A percentile compares a stretch with the other conserved stretches of the same genome.
phyloP scores from a whole-genome alignment of 345 rosid genomes.

The Alliaria petiolata region DNA sequence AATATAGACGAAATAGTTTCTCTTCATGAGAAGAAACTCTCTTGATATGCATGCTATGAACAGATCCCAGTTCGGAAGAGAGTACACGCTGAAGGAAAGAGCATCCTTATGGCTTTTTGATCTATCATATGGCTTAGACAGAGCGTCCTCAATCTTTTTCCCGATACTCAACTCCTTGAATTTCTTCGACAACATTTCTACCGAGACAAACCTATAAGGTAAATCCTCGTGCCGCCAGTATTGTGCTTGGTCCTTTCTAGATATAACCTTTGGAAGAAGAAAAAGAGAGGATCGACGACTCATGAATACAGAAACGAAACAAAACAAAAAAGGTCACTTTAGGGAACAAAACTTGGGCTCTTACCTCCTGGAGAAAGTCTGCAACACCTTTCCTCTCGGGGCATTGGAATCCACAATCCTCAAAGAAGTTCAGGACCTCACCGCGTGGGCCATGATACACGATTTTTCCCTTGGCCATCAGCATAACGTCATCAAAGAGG shows the following conservation, averaged over 20 bases:
- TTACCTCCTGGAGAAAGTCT: constrained; percentile 83
- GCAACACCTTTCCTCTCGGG: constrained; percentile 82
- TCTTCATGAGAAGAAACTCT: constrained; percentile 83
- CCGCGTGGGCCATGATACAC: constrained; percentile 78
- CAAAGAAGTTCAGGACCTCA: constrained; percentile 57
- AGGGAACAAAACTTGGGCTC: not conserved
- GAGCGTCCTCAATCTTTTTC: constrained; percentile 54
- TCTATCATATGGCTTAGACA: constrained; percentile 67
- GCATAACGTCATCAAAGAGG: constrained; percentile 72
- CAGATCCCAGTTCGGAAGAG: constrained; percentile 56
- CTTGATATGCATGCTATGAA: constrained; percentile 69
- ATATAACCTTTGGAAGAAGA: constrained; percentile 41
- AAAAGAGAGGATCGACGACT: constrained; percentile 7
- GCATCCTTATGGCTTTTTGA: constrained; percentile 74
- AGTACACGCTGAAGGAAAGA: constrained; percentile 60
- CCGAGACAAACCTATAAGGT: constrained; percentile 59
- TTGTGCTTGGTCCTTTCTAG: constrained; percentile 83
- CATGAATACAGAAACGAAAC: not conserved
- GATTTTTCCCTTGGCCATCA: constrained; percentile 66
- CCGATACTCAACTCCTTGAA: constrained; percentile 71
- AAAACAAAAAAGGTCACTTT: not conserved
- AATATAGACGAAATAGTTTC: constrained; percentile 74
- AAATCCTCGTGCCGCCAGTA: constrained; percentile 60
- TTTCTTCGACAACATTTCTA: constrained; percentile 55
- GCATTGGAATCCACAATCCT: constrained; percentile 63